Conservation (phyloP, 768 basidiomycete species). For the Leccinum imitatum region DNA sequence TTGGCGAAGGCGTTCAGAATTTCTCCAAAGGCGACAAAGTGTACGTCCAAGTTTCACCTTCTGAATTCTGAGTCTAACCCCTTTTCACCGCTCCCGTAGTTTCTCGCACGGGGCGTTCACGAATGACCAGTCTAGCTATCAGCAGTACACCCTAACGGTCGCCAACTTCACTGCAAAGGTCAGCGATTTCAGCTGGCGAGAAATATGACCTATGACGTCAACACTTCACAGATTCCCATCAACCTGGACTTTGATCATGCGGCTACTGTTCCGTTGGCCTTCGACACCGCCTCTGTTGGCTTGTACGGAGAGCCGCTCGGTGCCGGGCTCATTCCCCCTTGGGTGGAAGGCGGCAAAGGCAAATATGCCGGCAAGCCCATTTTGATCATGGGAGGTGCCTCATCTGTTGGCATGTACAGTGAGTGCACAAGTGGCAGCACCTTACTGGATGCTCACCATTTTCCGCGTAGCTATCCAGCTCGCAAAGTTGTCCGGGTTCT, state of each 20-base stretch:
- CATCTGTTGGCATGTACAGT: constrained; percentile 50
- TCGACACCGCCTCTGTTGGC: constrained; percentile 48
- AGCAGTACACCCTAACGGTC: constrained; percentile 39
- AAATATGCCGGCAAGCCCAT: constrained; percentile 43
- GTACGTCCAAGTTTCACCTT: constrained; percentile 20
- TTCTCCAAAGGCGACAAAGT: constrained; percentile 43
- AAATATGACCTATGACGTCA: constrained; percentile 4
- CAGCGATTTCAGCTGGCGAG: background rate
- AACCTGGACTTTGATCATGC: constrained; percentile 45
- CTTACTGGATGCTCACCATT: constrained; percentile 1
- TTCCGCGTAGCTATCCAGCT: constrained; percentile 37
- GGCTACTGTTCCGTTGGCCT: constrained; percentile 45
- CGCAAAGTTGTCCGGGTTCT: constrained; percentile 40
- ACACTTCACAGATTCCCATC: constrained; percentile 39
- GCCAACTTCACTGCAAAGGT: constrained; percentile 40
- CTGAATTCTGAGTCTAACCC: background rate
- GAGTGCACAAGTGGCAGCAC: constrained; percentile 5
- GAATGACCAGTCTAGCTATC: constrained; percentile 36
- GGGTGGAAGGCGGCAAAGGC: constrained; percentile 31
- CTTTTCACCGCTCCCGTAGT: constrained; percentile 1
- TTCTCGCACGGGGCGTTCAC: constrained; percentile 31
- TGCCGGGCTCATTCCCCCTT: constrained; percentile 38
- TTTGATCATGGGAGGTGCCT: constrained; percentile 48
- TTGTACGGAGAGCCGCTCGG: constrained; percentile 43
- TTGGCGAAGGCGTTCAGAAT: constrained; percentile 37